Base-by-base conservation (phyloP, 176 grass and related monocot genomes). In the Cenchrus americanus region DNA sequence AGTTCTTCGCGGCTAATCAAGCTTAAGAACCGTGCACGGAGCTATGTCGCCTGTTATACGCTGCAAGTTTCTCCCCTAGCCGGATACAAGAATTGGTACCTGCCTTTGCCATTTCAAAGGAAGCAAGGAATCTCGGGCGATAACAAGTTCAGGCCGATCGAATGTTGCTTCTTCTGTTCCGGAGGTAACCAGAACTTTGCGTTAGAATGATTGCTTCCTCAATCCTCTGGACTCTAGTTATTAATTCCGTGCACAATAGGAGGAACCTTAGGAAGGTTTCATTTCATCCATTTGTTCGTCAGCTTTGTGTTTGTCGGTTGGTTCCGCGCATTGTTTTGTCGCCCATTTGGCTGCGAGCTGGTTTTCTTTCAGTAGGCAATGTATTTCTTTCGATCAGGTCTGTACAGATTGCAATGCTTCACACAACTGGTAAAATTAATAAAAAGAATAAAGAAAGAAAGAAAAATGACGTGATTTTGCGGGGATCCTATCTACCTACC, bases 51-150 rank as follows among this genome's bases (percentile, higher is more conserved):
- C 83, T 78, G 73, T 86, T 86, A 86, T 72, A 37, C 34, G 15
- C 44, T 83, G 50, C 73, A 74, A 30, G 24, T 51, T 18, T 49
- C 26, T 67, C 50, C 5, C 57, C 59, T 17, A 57, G 57, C 51
- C 41, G 79, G 66, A 79, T 74, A 78, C 66, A 86, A 90, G 84
- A 67, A 78, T 63, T 34, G 50, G 59, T 90, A 3, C 88, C 77
- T 79, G 21, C n/a, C 88, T 83, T 90, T 9, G 40, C 63, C 50
- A 47, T 79, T 82, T 43, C n/a, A 59, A 83, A n/a, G 12, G 76
- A 90, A 60, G 88, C 50, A 86, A 90, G 79, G 88, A 86, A 90
- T 78, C 58, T 30, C n/a, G 5, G 27, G 69, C 30, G 55, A 22
- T 52, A 61, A 14, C 50, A 10, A 23, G 7, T 27, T 66, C 44